phyloP scores from a whole-genome alignment of 768 basidiomycete genomes.

The Pholiota microspora region DNA sequence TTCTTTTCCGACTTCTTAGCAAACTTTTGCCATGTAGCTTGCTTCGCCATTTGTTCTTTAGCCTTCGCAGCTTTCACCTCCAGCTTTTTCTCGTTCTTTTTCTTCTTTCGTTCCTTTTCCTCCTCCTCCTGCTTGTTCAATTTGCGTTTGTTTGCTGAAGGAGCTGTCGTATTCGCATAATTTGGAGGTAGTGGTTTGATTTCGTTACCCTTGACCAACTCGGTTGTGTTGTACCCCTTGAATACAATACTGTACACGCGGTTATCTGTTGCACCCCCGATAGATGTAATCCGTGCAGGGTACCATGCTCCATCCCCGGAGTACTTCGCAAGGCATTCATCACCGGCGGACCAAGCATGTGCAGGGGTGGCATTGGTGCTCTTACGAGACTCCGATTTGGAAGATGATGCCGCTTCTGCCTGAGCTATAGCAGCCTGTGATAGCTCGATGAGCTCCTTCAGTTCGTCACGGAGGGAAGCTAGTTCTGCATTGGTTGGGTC shows the following conservation, averaged over 20 bases:
- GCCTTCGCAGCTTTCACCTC: slow-evolving; percentile 83
- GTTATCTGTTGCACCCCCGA: slow-evolving; percentile 80
- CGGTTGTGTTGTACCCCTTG: slow-evolving; percentile 90
- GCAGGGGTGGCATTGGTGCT: slow-evolving; percentile 45
- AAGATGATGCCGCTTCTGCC: slow-evolving; percentile 58
- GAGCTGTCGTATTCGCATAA: slow-evolving; percentile 40
- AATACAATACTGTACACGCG: slow-evolving; percentile 88
- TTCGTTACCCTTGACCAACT: slow-evolving; percentile 71
- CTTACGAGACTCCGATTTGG: slow-evolving; percentile 62
- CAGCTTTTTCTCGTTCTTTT: slow-evolving; percentile 93
- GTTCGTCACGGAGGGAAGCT: slow-evolving; percentile 67
- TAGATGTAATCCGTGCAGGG: slow-evolving; percentile 82
- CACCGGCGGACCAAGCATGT: slow-evolving; percentile 73
- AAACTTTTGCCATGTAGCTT: slow-evolving; percentile 92
- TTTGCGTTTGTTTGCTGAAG: slow-evolving; percentile 70
- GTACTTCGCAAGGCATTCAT: slow-evolving; percentile 85
- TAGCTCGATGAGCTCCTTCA: slow-evolving; percentile 81
- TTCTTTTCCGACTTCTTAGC: slow-evolving; percentile 94
- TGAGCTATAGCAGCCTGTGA: slow-evolving; percentile 72
- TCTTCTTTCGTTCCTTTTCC: slow-evolving; percentile 86
- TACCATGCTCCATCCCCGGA: slow-evolving; percentile 85
- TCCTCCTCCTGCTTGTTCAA: slow-evolving; percentile 79
- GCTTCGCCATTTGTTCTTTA: slow-evolving; percentile 82
- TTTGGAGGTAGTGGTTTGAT: slow-evolving; percentile 68
- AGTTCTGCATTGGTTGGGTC: slow-evolving; percentile 79